Conservation (phyloP, 2,329 filamentous ascomycete genomes). For the Orbilia brochopaga region DNA sequence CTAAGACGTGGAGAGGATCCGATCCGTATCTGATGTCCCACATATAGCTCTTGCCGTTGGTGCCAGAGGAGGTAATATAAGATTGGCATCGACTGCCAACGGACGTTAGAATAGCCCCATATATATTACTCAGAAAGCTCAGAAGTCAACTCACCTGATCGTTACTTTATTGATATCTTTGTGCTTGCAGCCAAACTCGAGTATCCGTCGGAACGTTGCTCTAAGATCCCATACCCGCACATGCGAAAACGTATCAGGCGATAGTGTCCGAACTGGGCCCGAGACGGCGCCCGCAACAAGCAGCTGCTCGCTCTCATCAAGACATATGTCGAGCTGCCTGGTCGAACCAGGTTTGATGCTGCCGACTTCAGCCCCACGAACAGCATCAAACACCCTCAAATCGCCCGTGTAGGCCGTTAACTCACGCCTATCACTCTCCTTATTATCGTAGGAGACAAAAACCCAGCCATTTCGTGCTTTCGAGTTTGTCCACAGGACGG, state of each 20-base stretch:
- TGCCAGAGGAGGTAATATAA: conserved; percentile 53
- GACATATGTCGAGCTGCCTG: conserved; percentile 51
- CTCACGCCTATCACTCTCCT: conserved; percentile 30
- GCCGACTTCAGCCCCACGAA: conserved; percentile 22
- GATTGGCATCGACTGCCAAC: conserved; percentile 48
- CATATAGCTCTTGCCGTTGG: conserved; percentile 51
- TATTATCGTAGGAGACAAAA: conserved; percentile 53
- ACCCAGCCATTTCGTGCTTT: conserved; percentile 50
- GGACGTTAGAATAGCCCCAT: conserved; percentile 21
- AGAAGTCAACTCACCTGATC: conserved; percentile 51
- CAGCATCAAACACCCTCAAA: conserved; percentile 51
- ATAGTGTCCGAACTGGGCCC: conserved; percentile 18
- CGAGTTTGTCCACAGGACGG: conserved; percentile 44
- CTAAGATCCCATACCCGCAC: conserved; percentile 42
- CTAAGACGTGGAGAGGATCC: conserved; percentile 40
- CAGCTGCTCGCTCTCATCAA: conserved; percentile 36
- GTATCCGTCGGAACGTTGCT: conserved; percentile 15
- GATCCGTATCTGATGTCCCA: conserved; percentile 51
- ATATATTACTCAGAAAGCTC: no score
- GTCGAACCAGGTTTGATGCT: conserved; percentile 37
- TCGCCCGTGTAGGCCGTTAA: conserved; percentile 42
- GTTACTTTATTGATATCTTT: conserved; percentile 54
- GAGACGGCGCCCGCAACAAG: conserved; percentile 43
- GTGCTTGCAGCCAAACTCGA: conserved; percentile 50
- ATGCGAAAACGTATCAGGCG: conserved; percentile 36